Percentiles rank a stretch among this genome's conserved stretches.
Conservation (phyloP, 208 protist genomes). For the Naegleria fowleri region DNA sequence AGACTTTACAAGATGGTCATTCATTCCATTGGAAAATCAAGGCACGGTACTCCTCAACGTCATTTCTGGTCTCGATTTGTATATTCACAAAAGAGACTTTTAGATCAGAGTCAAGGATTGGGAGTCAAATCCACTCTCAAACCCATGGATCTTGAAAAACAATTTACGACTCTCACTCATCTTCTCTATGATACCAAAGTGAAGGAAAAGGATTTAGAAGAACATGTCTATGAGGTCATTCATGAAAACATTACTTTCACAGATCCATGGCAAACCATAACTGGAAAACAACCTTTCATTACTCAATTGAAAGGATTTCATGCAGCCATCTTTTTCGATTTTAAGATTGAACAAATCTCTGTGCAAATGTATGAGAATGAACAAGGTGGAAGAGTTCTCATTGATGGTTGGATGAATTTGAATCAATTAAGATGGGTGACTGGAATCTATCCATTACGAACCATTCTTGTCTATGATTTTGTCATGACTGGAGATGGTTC, state of each 20-base stretch:
- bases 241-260: not conserved
- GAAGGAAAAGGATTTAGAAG: not conserved
- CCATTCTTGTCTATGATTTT: not conserved
- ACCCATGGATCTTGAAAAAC: not conserved
- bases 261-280: conserved; percentile 23
- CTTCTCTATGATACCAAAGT: not conserved
- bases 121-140: not conserved
- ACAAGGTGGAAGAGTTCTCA: not conserved
- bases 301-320: conserved; percentile 9
- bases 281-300: not conserved
- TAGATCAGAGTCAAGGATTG: not conserved
- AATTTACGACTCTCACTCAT: not conserved
- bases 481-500: not conserved
- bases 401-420: conserved; percentile 18
- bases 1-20: not conserved
- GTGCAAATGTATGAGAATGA: not conserved
- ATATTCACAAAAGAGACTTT: not conserved
- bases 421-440: not conserved
- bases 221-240: not conserved
- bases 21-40: not conserved
- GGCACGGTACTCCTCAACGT: not conserved
- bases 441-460: not conserved
- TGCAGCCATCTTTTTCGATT: not conserved
- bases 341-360: not conserved
- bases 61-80: not conserved